phyloP scores from a whole-genome alignment of 306 rosid genomes.

The Hylodesmum podocarpum region DNA sequence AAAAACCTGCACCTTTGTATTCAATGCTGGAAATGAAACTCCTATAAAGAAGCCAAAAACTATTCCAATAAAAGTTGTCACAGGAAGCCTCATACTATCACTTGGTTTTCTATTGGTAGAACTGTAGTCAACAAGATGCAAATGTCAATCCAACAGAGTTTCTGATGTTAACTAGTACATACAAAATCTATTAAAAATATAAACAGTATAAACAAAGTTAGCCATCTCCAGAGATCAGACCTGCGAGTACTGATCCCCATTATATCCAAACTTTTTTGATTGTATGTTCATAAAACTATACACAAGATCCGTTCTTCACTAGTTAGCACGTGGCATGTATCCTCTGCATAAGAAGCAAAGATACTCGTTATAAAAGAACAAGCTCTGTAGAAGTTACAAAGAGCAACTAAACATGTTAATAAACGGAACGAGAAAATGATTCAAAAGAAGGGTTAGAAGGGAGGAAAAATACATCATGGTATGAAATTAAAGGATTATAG shows the following conservation, averaged over 20 bases:
- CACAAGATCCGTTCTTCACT: conserved; percentile 48
- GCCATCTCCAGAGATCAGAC: conserved; percentile 38
- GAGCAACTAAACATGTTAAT: conserved; percentile 31
- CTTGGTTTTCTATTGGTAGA: conserved; percentile 68
- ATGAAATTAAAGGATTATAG: neutral
- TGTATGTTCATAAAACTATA: conserved; percentile 42
- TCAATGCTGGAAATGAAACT: conserved; percentile 76
- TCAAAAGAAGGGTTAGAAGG: neutral
- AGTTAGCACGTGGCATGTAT: conserved; percentile 34
- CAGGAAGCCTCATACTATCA: conserved; percentile 77
- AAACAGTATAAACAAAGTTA: conserved; percentile 21
- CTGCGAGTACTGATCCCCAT: conserved; percentile 90
- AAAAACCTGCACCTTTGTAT: conserved; percentile 64
- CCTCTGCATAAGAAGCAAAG: conserved; percentile 32
- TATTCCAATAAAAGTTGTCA: conserved; percentile 81
- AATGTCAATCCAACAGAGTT: conserved; percentile 19
- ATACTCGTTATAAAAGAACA: conserved; percentile 32
- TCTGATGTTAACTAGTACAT: conserved; percentile 10
- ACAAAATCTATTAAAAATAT: neutral
- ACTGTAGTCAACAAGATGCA: conserved; percentile 61
- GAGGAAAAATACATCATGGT: conserved; percentile 7
- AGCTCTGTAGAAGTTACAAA: conserved; percentile 42
- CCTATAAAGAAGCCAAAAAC: conserved; percentile 89
- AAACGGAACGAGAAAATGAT: conserved; percentile 29
- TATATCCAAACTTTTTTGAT: conserved; percentile 51